Evolutionary conservation across 169 alveolate genomes (phyloP).

Genomic region (Eimeria maxima): DNA sequence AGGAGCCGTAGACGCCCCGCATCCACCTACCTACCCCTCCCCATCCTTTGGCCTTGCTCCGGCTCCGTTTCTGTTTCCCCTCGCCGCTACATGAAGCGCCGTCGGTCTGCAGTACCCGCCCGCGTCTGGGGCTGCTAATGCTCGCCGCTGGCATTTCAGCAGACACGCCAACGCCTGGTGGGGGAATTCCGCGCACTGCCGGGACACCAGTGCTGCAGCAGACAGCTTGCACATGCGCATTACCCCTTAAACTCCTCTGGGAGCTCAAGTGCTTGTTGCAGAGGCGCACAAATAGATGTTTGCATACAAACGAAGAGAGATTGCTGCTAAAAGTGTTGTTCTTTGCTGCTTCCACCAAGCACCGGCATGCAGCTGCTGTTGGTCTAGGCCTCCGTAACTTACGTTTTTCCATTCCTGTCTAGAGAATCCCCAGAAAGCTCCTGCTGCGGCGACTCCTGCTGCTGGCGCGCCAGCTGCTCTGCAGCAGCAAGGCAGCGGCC

Average conservation of each 20-base stretch:
- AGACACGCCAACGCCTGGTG: background rate
- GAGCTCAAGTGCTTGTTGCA: background rate
- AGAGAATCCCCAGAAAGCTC: background rate
- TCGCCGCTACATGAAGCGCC: background rate
- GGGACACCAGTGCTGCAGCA: constrained; percentile 14
- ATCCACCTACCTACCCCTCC: constrained; percentile 56
- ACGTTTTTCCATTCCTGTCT: constrained; percentile 1
- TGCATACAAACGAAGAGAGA: background rate
- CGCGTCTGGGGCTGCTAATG: background rate
- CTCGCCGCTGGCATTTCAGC: background rate
- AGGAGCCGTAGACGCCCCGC: constrained; percentile 53
- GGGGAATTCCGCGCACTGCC: background rate
- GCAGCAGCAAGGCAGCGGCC: constrained; percentile 74
- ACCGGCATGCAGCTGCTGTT: background rate
- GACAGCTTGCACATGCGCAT: background rate
- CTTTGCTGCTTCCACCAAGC: background rate
- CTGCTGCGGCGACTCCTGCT: constrained; percentile 12
- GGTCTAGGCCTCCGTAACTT: background rate
- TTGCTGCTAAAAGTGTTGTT: background rate
- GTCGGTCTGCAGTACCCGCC: background rate
- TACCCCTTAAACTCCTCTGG: background rate
- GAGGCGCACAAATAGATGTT: no score
- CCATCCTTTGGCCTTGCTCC: constrained; percentile 54
- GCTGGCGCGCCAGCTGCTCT: background rate
- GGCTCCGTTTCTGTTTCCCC: background rate